Percentiles rank a stretch among this genome's conserved stretches.
phyloP scores from a whole-genome alignment of 108 stramenopile species.

The Seminavis robusta region DNA sequence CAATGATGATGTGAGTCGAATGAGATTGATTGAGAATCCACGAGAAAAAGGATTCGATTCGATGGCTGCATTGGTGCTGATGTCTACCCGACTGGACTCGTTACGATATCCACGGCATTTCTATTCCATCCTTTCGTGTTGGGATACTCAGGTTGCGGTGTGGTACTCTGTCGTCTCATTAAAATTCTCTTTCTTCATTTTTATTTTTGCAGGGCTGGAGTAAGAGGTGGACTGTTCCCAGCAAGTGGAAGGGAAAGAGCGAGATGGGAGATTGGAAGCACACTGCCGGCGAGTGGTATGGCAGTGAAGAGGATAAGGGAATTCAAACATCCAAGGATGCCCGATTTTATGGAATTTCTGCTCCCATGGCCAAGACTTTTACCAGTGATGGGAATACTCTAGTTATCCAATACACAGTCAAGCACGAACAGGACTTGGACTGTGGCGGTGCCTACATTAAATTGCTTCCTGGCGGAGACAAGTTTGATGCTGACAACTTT shows the following conservation, averaged over 20 bases:
- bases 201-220: constrained; percentile 56
- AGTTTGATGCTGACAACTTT: constrained; percentile 81
- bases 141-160: no score
- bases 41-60: background rate
- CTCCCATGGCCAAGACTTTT: constrained; percentile 81
- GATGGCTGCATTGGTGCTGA: background rate
- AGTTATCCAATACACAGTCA: constrained; percentile 95
- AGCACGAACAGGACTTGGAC: constrained; percentile 96
- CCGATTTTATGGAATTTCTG: constrained; percentile 95
- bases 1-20: constrained; percentile 80
- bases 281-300: constrained; percentile 92
- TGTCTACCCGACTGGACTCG: background rate
- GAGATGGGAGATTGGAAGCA: constrained; percentile 95
- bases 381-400: constrained; percentile 88
- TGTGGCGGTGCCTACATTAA: constrained; percentile 99
- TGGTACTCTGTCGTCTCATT: no score
- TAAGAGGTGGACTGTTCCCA: constrained; percentile 89
- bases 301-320: constrained; percentile 87
- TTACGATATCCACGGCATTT: constrained; percentile 1
- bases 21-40: no score
- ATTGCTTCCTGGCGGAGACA: constrained; percentile 76
- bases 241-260: constrained; percentile 87
- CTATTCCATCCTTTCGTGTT: no score
- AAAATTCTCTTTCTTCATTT: background rate
- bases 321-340: constrained; percentile 92